Evolutionary conservation across 352 stramenopile genomes (phyloP).

Genomic region (Globisporangium solare): DNA sequence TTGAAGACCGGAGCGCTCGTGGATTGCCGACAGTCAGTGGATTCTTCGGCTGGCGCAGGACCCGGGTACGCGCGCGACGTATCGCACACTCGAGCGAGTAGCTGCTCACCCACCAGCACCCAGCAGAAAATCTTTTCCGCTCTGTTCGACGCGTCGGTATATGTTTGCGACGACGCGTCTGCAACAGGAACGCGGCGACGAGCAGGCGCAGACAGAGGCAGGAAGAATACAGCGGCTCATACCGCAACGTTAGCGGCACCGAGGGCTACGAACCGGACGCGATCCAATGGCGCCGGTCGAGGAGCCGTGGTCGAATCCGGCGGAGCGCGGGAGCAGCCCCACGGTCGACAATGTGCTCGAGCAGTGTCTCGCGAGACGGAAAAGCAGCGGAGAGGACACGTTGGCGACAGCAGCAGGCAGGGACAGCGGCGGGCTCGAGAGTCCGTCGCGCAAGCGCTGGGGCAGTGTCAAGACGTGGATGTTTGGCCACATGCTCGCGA

Average conservation of each 20-base stretch:
- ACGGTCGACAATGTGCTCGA: constrained; percentile 1
- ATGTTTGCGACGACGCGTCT: too few species aligned
- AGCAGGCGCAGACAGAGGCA: background rate
- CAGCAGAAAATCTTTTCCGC: too few species aligned
- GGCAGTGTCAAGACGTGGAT: constrained; percentile 73
- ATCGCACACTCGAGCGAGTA: too few species aligned
- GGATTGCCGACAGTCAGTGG: too few species aligned
- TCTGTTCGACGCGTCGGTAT: too few species aligned
- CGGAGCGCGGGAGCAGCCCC: constrained; percentile 1
- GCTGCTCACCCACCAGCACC: too few species aligned
- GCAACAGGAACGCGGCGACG: background rate
- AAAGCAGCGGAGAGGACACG: constrained; percentile 3
- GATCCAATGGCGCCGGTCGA: constrained; percentile 14
- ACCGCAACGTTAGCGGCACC: too few species aligned
- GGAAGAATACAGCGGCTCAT: too few species aligned
- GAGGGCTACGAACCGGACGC: background rate
- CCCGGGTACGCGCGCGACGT: too few species aligned
- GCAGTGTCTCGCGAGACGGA: constrained; percentile 1
- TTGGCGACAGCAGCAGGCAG: background rate
- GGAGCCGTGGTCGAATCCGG: constrained; percentile 8
- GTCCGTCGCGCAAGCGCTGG: constrained; percentile 32
- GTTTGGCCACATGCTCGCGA: constrained; percentile 61
- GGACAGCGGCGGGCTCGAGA: background rate
- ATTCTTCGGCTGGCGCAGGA: too few species aligned
- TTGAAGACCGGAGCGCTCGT: too few species aligned